Evolutionary conservation across 345 rosid genomes (phyloP).

Genomic region (Salix viminalis): DNA sequence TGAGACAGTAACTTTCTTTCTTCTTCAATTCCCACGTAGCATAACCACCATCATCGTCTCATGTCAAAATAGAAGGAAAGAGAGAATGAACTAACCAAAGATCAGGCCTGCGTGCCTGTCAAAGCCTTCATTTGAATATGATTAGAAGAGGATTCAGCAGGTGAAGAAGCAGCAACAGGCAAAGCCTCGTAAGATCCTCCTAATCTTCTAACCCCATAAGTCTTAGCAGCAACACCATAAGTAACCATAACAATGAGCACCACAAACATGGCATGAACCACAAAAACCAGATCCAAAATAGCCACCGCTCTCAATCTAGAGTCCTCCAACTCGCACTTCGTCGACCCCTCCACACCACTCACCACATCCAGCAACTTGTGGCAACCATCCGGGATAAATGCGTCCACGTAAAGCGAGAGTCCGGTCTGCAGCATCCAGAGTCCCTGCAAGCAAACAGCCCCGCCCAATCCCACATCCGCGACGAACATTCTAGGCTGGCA

Average conservation of each 20-base stretch:
- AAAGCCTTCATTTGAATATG: constrained; percentile 79
- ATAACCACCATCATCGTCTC: neutral
- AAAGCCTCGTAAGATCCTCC: constrained; percentile 83
- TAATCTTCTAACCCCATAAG: constrained; percentile 33
- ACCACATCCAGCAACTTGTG: constrained; percentile 70
- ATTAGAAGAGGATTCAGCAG: constrained; percentile 30
- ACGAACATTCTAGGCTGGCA: constrained; percentile 57
- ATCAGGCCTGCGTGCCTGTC: constrained; percentile 75
- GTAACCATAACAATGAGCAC: constrained; percentile 48
- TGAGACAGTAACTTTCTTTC: neutral
- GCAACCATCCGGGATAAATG: constrained; percentile 85
- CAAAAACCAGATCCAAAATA: constrained; percentile 69
- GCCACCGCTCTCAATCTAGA: constrained; percentile 77
- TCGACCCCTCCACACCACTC: constrained; percentile 76
- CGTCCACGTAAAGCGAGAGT: constrained; percentile 75
- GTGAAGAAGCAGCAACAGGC: constrained; percentile 39
- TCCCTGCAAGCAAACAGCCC: constrained; percentile 70
- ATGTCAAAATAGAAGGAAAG: neutral
- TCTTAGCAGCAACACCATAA: constrained; percentile 53
- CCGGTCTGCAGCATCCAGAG: constrained; percentile 90
- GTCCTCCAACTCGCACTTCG: constrained; percentile 74
- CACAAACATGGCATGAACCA: constrained; percentile 63
- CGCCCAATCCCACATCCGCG: constrained; percentile 69
- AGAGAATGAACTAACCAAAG: neutral
- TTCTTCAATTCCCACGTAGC: neutral